Evolutionary conservation across 2,329 filamentous ascomycete genomes (phyloP).

Genomic region (Colletotrichum gloeosporioides): DNA sequence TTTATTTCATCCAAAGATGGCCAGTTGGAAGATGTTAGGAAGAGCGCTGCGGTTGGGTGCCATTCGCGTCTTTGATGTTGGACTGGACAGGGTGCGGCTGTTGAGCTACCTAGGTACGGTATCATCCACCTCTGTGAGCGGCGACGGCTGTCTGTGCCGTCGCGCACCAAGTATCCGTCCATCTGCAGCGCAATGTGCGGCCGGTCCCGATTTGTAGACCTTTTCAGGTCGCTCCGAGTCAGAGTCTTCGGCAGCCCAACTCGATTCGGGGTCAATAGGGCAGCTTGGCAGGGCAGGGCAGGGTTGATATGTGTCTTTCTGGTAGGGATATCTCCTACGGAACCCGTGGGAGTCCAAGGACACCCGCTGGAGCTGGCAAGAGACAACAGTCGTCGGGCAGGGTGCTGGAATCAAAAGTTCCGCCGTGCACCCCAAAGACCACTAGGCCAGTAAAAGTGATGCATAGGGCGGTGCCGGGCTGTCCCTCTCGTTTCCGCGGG

Average conservation of each 20-base stretch:
- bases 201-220: background rate
- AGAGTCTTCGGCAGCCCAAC: background rate
- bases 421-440: background rate
- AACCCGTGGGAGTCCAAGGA: background rate
- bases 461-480: slow-evolving; percentile 16
- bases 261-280: slow-evolving; percentile 5
- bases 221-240: slow-evolving; percentile 3
- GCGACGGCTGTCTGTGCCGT: background rate
- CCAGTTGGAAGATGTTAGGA: background rate
- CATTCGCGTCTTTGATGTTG: background rate
- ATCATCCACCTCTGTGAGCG: background rate
- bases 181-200: background rate
- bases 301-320: background rate
- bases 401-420: slow-evolving; percentile 9
- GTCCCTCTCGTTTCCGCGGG: slow-evolving; percentile 11
- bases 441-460: slow-evolving; percentile 10
- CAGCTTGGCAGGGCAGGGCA: slow-evolving; percentile 6
- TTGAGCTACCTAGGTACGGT: background rate
- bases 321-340: background rate
- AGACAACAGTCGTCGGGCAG: background rate
- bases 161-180: background rate
- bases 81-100: background rate
- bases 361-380: background rate
- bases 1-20: background rate
- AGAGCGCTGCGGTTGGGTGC: background rate